Base-by-base conservation (phyloP, 371 early-diverging fungal genomes). In the Mortierella sp. region DNA sequence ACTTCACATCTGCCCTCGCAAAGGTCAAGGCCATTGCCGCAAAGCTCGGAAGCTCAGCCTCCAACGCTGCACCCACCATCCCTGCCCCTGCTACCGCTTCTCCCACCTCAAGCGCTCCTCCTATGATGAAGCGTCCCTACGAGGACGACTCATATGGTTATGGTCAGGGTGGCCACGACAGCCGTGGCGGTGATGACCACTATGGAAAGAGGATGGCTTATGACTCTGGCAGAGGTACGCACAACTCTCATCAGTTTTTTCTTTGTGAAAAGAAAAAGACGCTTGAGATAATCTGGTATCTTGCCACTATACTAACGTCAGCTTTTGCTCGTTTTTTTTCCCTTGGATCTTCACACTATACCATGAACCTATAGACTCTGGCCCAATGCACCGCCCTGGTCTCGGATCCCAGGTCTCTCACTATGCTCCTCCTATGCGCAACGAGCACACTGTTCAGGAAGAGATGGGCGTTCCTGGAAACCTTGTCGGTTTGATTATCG, bases 1-100 rank as follows among this genome's bases (percentile, higher is more conserved):
- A 94, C 79, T 94, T 95, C 76, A 90, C 90, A 43, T 92, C 91
- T 74, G 96, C 96, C 0, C 79, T 97, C 53, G 94, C 95, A 53
- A 95, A 94, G 86, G 97, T 96, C 34, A 94, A 94, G 85, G 96
- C 96, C 21, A 94, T 96, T 73, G 97, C 97, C 50, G 96, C 95
- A 51, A 93, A 93, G 82, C 89, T 96, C n/a, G 82, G 81, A 70
- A 81, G 74, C 67, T 82, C 81, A n/a, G 81, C 83, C 24, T 80
- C 87, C 26, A 81, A 80, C 26, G 84, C 88, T n/a, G 80, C 77
- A 34, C 80, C 83, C 24, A 19, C 64, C 37, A 64, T 64, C 37
- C 64, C 73, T 11, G 80, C 82, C 48, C 76, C 89, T 43, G 75
- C 88, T 40, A 6, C 43, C 6, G 43, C 43, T 14, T 74, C 83